These are phyloP conservation scores for Pholiota microspora DNA, from an alignment of 768 basidiomycete genomes.

Conservation along the genomic window DNA sequence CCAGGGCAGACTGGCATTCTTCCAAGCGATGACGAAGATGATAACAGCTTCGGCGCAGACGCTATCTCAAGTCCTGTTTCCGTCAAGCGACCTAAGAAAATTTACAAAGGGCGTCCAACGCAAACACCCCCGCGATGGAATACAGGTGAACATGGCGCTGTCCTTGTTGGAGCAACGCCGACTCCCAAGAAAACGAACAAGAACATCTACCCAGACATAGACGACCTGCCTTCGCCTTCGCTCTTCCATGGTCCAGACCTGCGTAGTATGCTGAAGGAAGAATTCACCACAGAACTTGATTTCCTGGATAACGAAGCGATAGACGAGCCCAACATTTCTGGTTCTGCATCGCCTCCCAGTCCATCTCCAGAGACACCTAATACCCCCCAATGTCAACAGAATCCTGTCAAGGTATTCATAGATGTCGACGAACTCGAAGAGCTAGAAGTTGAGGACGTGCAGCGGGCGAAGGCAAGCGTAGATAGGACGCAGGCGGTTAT, in stretches of 20 bases:
- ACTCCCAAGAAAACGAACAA: conserved; percentile 12
- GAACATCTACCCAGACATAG: conserved; percentile 8
- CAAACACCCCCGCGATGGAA: conserved; percentile 10
- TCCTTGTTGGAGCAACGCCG: conserved; percentile 19
- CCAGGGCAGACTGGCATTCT: conserved; percentile 8
- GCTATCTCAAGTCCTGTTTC: conserved; percentile 29
- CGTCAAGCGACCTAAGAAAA: conserved; percentile 17
- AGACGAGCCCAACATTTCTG: conserved; percentile 8
- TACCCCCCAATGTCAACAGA: neutral
- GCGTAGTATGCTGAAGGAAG: conserved; percentile 17
- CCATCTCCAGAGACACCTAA: conserved; percentile 35
- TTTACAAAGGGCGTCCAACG: neutral
- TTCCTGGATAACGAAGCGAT: conserved; percentile 3
- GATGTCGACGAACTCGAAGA: conserved; percentile 28
- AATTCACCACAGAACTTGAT: conserved; percentile 11
- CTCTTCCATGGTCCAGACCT: conserved; percentile 24
- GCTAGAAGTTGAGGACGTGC: conserved; percentile 22
- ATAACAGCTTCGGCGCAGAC: conserved; percentile 20
- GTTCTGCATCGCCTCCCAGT: conserved; percentile 27
- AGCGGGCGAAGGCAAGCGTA: neutral
- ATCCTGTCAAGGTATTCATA: conserved; percentile 15
- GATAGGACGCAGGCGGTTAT: conserved; percentile 22
- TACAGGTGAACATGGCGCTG: neutral
- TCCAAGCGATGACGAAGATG: conserved; percentile 22
- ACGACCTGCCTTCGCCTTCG: conserved; percentile 21